Percentiles rank a stretch among this genome's conserved stretches.
Conservation (phyloP, 1,139 yeast species). For the Groenewaldozyma sp. region DNA sequence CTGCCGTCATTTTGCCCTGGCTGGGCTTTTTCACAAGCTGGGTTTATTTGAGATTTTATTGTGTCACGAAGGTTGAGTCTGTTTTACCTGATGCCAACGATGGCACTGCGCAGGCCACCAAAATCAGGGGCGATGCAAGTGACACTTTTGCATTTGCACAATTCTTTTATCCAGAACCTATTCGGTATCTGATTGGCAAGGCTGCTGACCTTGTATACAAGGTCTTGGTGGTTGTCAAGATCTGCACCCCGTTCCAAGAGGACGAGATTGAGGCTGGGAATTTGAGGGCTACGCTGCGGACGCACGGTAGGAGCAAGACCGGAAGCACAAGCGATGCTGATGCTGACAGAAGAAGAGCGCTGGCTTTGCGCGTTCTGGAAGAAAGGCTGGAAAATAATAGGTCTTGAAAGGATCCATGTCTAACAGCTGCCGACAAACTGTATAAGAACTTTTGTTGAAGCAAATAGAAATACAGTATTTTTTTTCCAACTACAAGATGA, state of each 20-base stretch:
- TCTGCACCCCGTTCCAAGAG: conserved; percentile 60
- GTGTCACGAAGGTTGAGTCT: conserved; percentile 34
- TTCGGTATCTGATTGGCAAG: conserved; percentile 41
- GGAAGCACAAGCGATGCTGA: conserved; percentile 21
- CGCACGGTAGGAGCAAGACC: conserved; percentile 20
- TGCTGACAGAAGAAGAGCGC: conserved; percentile 82
- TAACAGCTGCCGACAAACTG: no score
- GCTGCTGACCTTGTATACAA: conserved; percentile 48
- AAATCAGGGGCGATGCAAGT: conserved; percentile 72
- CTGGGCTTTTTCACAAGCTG: conserved; percentile 63
- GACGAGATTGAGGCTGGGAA: conserved; percentile 69
- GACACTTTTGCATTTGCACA: conserved; percentile 79
- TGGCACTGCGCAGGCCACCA: conserved; percentile 22
- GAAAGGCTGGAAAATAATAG: conserved; percentile 39
- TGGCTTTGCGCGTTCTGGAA: conserved; percentile 74
- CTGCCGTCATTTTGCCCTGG: conserved; percentile 44
- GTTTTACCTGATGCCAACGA: conserved; percentile 24
- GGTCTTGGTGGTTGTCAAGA: conserved; percentile 40
- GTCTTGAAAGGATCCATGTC: no score
- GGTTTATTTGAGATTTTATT: conserved; percentile 69
- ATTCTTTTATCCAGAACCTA: conserved; percentile 57
- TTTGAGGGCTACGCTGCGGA: conserved; percentile 45
- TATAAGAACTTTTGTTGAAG: not conserved
- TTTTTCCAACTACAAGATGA: not conserved
- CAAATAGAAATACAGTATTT: not conserved